Evolutionary conservation across 352 stramenopile genomes (phyloP).

Genomic region (Phytophthora crassamura): DNA sequence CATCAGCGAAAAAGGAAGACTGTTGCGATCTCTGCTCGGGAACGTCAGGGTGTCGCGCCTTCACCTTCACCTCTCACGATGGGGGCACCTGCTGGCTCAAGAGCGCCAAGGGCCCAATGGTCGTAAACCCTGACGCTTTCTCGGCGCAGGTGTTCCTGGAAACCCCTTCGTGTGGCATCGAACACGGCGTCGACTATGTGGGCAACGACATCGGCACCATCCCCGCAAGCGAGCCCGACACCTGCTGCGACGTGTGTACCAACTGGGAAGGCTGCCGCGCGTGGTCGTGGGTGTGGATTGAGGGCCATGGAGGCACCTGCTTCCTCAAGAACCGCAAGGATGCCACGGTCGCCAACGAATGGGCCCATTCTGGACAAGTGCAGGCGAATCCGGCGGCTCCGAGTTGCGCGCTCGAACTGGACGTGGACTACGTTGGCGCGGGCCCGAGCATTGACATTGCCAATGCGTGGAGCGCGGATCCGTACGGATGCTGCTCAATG

Average conservation of each 20-base stretch:
- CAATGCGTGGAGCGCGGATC: slow-evolving; percentile 17
- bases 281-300: slow-evolving; percentile 49
- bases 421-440: slow-evolving; percentile 36
- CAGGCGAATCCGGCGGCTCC: slow-evolving; percentile 25
- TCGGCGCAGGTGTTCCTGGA: slow-evolving; percentile 15
- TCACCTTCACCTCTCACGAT: slow-evolving; percentile 25
- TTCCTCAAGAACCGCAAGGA: slow-evolving; percentile 44
- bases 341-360: not conserved
- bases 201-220: slow-evolving; percentile 37
- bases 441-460: slow-evolving; percentile 21
- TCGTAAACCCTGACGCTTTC: slow-evolving; percentile 4
- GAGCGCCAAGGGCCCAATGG: slow-evolving; percentile 7
- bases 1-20: slow-evolving; percentile 9
- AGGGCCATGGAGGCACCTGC: slow-evolving; percentile 52
- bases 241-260: slow-evolving; percentile 25
- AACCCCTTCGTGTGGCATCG: slow-evolving; percentile 24
- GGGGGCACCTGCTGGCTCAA: slow-evolving; percentile 33
- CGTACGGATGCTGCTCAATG: slow-evolving; percentile 39
- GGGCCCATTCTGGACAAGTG: slow-evolving; percentile 21
- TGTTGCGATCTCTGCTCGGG: slow-evolving; percentile 12
- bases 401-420: slow-evolving; percentile 37
- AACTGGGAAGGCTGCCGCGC: slow-evolving; percentile 26
- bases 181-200: slow-evolving; percentile 32
- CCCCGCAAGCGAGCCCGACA: not conserved
- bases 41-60: slow-evolving; percentile 36